phyloP scores from a whole-genome alignment of 1,284 basidiomycete genomes.

The Naganishia sp. region DNA sequence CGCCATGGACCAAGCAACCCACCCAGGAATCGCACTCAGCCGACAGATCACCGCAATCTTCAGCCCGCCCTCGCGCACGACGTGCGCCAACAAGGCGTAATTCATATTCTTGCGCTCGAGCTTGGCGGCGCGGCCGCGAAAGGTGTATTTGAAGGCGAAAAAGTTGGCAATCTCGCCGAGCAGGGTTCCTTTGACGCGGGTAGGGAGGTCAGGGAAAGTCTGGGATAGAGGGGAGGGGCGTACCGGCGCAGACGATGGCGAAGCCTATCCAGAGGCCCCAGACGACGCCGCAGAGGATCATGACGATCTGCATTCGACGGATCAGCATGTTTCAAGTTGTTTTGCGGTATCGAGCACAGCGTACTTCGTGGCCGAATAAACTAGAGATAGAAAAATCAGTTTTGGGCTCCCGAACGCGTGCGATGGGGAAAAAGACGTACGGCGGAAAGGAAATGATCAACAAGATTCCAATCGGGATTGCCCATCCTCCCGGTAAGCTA shows the following conservation, averaged over 20 bases:
- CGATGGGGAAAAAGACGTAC: slow-evolving; percentile 26
- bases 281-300: slow-evolving; percentile 72
- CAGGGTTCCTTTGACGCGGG: not conserved
- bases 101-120: slow-evolving; percentile 68
- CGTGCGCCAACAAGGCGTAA: slow-evolving; percentile 74
- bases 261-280: slow-evolving; percentile 71
- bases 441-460: slow-evolving; percentile 77
- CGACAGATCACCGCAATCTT: slow-evolving; percentile 71
- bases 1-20: slow-evolving; percentile 31
- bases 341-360: no score
- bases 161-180: slow-evolving; percentile 70
- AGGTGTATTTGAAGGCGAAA: slow-evolving; percentile 58
- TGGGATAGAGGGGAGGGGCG: slow-evolving; percentile 51
- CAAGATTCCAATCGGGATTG: slow-evolving; percentile 77
- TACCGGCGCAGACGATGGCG: slow-evolving; percentile 66
- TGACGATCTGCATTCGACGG: slow-evolving; percentile 61
- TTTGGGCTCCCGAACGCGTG: slow-evolving; percentile 28
- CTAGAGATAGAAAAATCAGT: slow-evolving; percentile 1
- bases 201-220: slow-evolving; percentile 41
- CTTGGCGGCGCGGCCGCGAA: slow-evolving; percentile 65
- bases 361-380: slow-evolving; percentile 63
- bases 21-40: slow-evolving; percentile 75
- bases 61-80: slow-evolving; percentile 77
- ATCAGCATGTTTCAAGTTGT: not conserved
- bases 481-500: slow-evolving; percentile 64